phyloP scores from a whole-genome alignment of 805 yeast species.

The Lachancea meyersii region DNA sequence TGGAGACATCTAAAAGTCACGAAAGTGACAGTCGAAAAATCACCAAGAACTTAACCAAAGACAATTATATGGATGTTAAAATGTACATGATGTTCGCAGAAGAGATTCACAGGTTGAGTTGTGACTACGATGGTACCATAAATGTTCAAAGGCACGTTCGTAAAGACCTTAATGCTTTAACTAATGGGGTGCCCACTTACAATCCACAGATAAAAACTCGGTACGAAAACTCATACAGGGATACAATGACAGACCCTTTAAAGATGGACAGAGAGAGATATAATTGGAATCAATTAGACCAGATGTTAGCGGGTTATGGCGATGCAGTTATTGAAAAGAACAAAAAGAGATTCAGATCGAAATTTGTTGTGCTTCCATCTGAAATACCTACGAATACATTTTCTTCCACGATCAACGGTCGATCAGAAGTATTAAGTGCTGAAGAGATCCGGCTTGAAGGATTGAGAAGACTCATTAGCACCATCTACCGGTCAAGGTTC shows the following conservation, averaged over 20 bases:
- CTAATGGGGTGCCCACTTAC: slow-evolving; percentile 36
- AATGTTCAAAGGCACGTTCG: slow-evolving; percentile 70
- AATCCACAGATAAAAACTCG: slow-evolving; percentile 65
- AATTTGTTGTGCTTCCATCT: slow-evolving; percentile 80
- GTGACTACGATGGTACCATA: slow-evolving; percentile 64
- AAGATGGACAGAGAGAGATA: slow-evolving; percentile 47
- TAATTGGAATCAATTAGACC: slow-evolving; percentile 93
- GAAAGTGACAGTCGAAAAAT: slow-evolving; percentile 49
- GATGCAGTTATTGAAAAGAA: slow-evolving; percentile 54
- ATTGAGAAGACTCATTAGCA: slow-evolving; percentile 55
- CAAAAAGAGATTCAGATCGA: slow-evolving; percentile 54
- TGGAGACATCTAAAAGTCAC: slow-evolving; percentile 41
- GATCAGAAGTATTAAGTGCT: slow-evolving; percentile 58
- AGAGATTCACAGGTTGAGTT: slow-evolving; percentile 77
- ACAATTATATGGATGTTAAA: slow-evolving; percentile 48
- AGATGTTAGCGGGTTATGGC: slow-evolving; percentile 83
- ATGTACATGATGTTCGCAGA: slow-evolving; percentile 73
- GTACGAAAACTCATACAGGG: slow-evolving; percentile 60
- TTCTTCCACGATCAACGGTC: slow-evolving; percentile 36
- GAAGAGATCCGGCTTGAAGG: slow-evolving; percentile 96
- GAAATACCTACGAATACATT: slow-evolving; percentile 51
- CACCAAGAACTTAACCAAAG: slow-evolving; percentile 44
- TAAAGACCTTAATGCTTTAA: slow-evolving; percentile 30
- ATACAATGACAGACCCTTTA: slow-evolving; percentile 50
- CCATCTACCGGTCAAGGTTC: slow-evolving; percentile 54